These are phyloP conservation scores for Brassica nigra DNA, from an alignment of 345 rosid genomes.

Conservation along the genomic window DNA sequence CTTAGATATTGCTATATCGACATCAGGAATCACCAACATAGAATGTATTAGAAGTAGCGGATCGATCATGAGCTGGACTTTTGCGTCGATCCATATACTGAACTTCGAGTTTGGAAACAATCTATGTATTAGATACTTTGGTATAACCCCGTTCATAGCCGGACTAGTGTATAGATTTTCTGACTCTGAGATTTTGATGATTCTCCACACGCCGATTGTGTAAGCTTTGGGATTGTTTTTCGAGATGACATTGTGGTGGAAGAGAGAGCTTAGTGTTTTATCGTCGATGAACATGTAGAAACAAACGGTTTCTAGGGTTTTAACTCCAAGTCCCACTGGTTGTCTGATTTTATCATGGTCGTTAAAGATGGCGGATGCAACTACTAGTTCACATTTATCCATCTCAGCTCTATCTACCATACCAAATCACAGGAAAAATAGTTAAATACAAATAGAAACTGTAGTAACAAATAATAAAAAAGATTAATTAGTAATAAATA, in stretches of 20 bases:
- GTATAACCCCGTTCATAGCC: conserved; percentile 89
- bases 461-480: neutral
- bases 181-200: conserved; percentile 47
- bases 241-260: conserved; percentile 47
- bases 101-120: conserved; percentile 79
- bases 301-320: conserved; percentile 56
- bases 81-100: conserved; percentile 89
- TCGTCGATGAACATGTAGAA: conserved; percentile 92
- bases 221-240: conserved; percentile 25
- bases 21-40: conserved; percentile 51
- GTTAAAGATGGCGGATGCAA: conserved; percentile 82
- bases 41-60: conserved; percentile 75
- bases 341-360: conserved; percentile 91
- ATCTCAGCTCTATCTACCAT: conserved; percentile 68
- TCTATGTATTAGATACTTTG: conserved; percentile 77
- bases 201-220: conserved; percentile 70
- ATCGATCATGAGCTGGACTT: conserved; percentile 78
- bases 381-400: conserved; percentile 81
- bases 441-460: neutral
- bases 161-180: conserved; percentile 55
- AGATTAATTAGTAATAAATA: neutral
- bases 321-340: conserved; percentile 72
- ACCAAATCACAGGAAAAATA: conserved; percentile 4
- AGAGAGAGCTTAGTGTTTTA: conserved; percentile 52
- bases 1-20: conserved; percentile 74